phyloP scores from a whole-genome alignment of 306 rosid genomes.

The Urtica urens region DNA sequence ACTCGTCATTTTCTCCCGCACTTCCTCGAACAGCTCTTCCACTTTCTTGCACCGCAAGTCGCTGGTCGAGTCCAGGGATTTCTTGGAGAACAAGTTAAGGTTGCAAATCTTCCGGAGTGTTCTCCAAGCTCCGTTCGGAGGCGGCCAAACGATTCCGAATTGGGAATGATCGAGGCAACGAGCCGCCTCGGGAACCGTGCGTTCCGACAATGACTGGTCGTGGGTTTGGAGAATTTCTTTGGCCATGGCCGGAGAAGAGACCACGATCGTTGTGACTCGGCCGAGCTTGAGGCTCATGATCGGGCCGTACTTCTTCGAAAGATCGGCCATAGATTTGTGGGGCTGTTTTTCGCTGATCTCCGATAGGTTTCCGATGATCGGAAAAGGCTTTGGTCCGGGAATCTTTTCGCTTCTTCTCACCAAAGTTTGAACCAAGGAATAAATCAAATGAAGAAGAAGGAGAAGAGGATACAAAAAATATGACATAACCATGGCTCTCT shows the following conservation, averaged over 20 bases:
- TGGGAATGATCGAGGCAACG: constrained; percentile 7
- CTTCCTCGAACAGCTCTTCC: not conserved
- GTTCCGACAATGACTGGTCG: constrained; percentile 20
- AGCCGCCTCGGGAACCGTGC: constrained; percentile 18
- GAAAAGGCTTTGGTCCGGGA: constrained; percentile 40
- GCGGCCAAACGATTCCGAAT: constrained; percentile 20
- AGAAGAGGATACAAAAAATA: no score
- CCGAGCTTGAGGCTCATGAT: constrained; percentile 28
- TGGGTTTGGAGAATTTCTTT: constrained; percentile 18
- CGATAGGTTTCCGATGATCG: constrained; percentile 37
- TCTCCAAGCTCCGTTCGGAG: constrained; percentile 22
- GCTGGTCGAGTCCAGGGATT: not conserved
- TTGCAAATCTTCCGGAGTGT: constrained; percentile 24
- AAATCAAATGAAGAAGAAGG: no score
- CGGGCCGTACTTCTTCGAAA: constrained; percentile 26
- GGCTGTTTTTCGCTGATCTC: constrained; percentile 31
- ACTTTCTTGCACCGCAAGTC: constrained; percentile 2
- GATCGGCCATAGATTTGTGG: constrained; percentile 22
- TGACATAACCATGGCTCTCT: no score
- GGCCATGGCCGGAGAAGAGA: constrained; percentile 22
- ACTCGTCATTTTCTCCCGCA: not conserved
- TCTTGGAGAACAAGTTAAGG: not conserved
- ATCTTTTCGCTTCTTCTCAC: no score
- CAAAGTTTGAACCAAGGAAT: no score
- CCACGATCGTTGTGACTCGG: constrained; percentile 16